phyloP scores from a whole-genome alignment of 2,329 filamentous ascomycete species.

The Rhinocladiella similis region DNA sequence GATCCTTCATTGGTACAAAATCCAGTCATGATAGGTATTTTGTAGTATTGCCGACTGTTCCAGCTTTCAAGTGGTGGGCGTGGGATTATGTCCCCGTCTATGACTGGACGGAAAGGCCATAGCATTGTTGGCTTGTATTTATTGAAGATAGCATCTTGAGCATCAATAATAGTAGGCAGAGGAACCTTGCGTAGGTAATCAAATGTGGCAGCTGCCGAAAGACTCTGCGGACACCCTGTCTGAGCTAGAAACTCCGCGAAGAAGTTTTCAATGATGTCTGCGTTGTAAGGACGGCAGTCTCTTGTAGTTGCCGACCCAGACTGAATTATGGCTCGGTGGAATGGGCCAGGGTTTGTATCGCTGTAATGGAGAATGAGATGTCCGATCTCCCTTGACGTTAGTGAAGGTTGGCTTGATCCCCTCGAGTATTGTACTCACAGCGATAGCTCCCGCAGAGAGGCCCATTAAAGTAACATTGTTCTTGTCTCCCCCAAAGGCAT shows the following conservation, averaged over 20 bases:
- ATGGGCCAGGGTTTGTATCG: constrained; percentile 36
- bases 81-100: constrained; percentile 58
- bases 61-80: constrained; percentile 59
- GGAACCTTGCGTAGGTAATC: constrained; percentile 44
- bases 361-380: constrained; percentile 32
- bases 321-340: constrained; percentile 49
- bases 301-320: constrained; percentile 51
- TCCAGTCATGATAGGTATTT: constrained; percentile 65
- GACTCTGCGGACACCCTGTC: constrained; percentile 35
- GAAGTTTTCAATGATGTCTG: constrained; percentile 44
- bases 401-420: too few species aligned
- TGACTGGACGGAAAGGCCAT: constrained; percentile 60
- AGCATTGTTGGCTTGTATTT: constrained; percentile 49
- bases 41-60: constrained; percentile 53
- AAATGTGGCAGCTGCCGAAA: constrained; percentile 30
- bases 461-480: constrained; percentile 54
- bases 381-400: too few species aligned
- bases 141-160: constrained; percentile 47
- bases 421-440: too few species aligned
- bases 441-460: constrained; percentile 39
- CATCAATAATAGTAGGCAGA: constrained; percentile 40
- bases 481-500: constrained; percentile 37
- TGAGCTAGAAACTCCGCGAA: constrained; percentile 50
- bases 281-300: constrained; percentile 42
- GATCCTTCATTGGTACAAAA: constrained; percentile 73